A percentile compares a stretch with the other conserved stretches of the same genome.
phyloP scores from a whole-genome alignment of 148 eudicot species.

The Chenopodium quinoa region DNA sequence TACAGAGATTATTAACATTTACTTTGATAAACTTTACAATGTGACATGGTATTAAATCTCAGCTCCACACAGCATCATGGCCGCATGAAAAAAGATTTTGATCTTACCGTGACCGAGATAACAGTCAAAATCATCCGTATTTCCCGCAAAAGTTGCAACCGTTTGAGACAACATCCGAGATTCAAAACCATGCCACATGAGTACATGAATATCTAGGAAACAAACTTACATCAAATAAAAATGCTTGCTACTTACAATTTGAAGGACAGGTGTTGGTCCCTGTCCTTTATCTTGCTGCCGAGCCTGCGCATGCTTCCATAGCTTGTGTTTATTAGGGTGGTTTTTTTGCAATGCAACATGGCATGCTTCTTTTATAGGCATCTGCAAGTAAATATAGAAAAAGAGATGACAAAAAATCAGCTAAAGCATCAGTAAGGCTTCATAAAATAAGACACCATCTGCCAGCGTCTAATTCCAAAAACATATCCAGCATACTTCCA shows the following conservation, averaged over 20 bases:
- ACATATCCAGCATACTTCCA: background rate
- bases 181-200: background rate
- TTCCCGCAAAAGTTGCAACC: no score
- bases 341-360: conserved; percentile 88
- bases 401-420: conserved; percentile 4
- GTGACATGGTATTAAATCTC: no score
- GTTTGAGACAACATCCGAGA: no score
- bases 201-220: background rate
- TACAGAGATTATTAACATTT: background rate
- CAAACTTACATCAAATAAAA: background rate
- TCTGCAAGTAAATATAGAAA: conserved; percentile 38
- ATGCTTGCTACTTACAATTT: conserved; percentile 59
- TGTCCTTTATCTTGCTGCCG: conserved; percentile 78
- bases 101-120: no score
- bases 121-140: no score
- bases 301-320: conserved; percentile 97
- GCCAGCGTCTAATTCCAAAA: no score
- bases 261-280: conserved; percentile 81
- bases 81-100: no score
- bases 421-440: background rate
- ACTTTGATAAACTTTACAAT: background rate
- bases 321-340: conserved; percentile 76
- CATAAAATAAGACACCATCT: background rate
- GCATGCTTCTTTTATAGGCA: conserved; percentile 98
- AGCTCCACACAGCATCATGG: background rate